Evolutionary conservation across 768 basidiomycete species (phyloP).

Genomic region (Termitomyces sp.): DNA sequence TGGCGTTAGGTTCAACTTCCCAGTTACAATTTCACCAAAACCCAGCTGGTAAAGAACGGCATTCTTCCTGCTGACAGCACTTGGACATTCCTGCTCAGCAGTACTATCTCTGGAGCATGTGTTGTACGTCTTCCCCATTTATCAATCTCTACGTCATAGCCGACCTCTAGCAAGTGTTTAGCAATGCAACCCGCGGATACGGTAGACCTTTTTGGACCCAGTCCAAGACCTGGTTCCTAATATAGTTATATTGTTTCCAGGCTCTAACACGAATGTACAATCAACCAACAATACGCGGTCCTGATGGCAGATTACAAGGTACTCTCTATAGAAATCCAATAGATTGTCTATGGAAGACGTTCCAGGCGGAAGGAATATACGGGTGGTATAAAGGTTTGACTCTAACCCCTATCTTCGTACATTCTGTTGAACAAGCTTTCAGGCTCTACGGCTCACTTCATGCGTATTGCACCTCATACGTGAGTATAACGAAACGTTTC

Average conservation of each 20-base stretch:
- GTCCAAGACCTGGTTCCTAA: neutral
- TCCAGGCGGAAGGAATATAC: conserved; percentile 78
- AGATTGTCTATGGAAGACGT: conserved; percentile 96
- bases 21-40: conserved; percentile 92
- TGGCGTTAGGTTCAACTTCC: conserved; percentile 81
- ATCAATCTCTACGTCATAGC: neutral
- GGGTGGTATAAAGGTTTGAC: conserved; percentile 92
- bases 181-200: conserved; percentile 97
- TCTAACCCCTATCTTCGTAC: neutral
- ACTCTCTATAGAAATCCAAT: conserved; percentile 86
- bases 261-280: conserved; percentile 95
- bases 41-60: conserved; percentile 60
- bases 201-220: conserved; percentile 22
- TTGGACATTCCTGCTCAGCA: conserved; percentile 85
- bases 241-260: conserved; percentile 23
- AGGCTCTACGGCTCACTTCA: conserved; percentile 92
- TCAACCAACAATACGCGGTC: conserved; percentile 72
- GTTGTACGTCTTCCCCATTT: conserved; percentile 53
- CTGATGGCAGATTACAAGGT: conserved; percentile 69
- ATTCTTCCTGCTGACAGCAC: conserved; percentile 72
- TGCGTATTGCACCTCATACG: conserved; percentile 92
- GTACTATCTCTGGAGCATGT: conserved; percentile 84
- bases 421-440: neutral
- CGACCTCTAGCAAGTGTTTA: conserved; percentile 46
- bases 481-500: conserved; percentile 25